phyloP scores from a whole-genome alignment of 2,329 filamentous ascomycete genomes.

The Sporothrix dimorphospora region DNA sequence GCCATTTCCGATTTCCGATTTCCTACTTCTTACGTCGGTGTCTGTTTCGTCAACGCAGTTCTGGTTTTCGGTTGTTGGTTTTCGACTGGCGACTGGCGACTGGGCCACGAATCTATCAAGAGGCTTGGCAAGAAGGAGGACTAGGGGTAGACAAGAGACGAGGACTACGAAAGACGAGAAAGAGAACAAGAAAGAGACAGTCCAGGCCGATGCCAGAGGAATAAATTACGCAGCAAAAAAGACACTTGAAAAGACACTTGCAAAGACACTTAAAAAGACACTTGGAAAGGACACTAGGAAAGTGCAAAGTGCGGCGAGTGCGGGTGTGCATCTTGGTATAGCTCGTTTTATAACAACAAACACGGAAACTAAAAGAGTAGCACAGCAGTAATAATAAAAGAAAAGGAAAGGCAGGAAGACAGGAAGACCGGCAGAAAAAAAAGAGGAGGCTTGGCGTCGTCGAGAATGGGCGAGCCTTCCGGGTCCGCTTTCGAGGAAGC shows the following conservation, averaged over 20 bases:
- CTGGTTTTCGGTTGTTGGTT: not conserved
- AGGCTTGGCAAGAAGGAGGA: not conserved
- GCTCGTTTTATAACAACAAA: slow-evolving; percentile 12
- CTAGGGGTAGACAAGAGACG: not conserved
- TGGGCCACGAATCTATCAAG: not conserved
- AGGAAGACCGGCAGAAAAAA: not conserved
- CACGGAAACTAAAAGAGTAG: not conserved
- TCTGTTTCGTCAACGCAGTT: slow-evolving; percentile 5
- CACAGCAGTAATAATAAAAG: not conserved
- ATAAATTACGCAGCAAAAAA: slow-evolving; percentile 18
- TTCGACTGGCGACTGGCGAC: not conserved
- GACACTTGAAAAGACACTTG: too few relatives aligned
- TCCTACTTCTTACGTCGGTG: not conserved
- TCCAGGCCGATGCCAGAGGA: not conserved
- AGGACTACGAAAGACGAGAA: not conserved
- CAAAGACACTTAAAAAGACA: not conserved
- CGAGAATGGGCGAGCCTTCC: slow-evolving; percentile 4
- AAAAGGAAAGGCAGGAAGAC: not conserved
- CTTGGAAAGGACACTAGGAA: slow-evolving; percentile 1
- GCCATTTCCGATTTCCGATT: not conserved
- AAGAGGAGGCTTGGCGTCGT: not conserved
- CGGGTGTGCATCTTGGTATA: not conserved
- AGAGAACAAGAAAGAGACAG: not conserved
- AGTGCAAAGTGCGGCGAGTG: not conserved
- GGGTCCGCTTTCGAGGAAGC: not conserved